Conservation (phyloP, 768 basidiomycete species). For the Cubamyces lactineus region DNA sequence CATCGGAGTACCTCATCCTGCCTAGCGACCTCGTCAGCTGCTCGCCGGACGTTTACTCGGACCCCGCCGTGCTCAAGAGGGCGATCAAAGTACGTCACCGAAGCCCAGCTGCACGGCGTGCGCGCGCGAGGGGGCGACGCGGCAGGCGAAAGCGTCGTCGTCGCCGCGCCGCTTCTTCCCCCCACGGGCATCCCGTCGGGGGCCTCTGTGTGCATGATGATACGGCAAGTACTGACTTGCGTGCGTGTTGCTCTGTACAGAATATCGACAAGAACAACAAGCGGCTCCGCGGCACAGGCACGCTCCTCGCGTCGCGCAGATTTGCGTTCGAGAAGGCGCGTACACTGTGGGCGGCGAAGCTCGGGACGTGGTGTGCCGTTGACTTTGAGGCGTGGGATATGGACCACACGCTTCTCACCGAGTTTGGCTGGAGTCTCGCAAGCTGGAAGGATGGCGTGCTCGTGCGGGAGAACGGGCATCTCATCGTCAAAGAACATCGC, state of each 20-base stretch:
- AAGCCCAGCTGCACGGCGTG: neutral
- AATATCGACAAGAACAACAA: slow-evolving; percentile 82
- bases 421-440: slow-evolving; percentile 77
- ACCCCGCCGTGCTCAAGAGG: slow-evolving; percentile 56
- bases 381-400: slow-evolving; percentile 87
- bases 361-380: slow-evolving; percentile 74
- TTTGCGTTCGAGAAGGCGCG: slow-evolving; percentile 71
- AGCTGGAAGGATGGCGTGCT: slow-evolving; percentile 60
- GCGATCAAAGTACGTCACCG: slow-evolving; percentile 56
- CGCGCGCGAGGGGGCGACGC: slow-evolving; percentile 8
- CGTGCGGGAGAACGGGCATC: slow-evolving; percentile 61
- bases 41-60: slow-evolving; percentile 58
- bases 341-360: slow-evolving; percentile 60
- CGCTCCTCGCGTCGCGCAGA: slow-evolving; percentile 57
- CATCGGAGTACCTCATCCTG: slow-evolving; percentile 75
- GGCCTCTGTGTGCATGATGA: neutral
- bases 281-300: slow-evolving; percentile 66
- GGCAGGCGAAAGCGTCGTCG: neutral
- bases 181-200: neutral
- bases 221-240: neutral
- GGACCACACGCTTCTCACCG: slow-evolving; percentile 73
- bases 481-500: slow-evolving; percentile 67
- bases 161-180: neutral
- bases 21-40: slow-evolving; percentile 58
- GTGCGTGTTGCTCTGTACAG: slow-evolving; percentile 39